Evolutionary conservation across 73 alveolate species (phyloP).

Genomic region (Loxodes magnus): DNA sequence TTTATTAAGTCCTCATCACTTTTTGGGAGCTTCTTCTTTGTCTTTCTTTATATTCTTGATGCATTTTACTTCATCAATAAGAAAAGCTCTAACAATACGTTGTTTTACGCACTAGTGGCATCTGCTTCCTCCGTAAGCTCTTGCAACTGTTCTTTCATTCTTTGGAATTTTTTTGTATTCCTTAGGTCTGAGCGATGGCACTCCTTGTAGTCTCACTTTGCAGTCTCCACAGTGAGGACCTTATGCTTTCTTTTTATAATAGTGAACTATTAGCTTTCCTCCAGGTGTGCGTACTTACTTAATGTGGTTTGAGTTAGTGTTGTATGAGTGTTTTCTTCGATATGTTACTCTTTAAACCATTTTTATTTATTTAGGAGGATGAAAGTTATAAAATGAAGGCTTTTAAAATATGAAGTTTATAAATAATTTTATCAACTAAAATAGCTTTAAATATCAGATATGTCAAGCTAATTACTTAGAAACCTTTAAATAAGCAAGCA

Average conservation of each 20-base stretch:
- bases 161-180: slow-evolving; percentile 29
- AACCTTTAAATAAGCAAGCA: no score
- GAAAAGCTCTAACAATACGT: slow-evolving; percentile 40
- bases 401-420: no score
- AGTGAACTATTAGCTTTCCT: slow-evolving; percentile 30
- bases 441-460: no score
- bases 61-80: slow-evolving; percentile 34
- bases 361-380: no score
- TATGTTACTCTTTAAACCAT: no score
- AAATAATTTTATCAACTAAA: no score
- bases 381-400: no score
- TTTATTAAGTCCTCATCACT: no score
- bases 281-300: no score
- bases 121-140: slow-evolving; percentile 27
- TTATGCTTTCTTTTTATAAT: slow-evolving; percentile 19
- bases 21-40: background rate
- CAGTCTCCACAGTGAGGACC: slow-evolving; percentile 39
- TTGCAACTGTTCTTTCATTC: slow-evolving; percentile 35
- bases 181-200: slow-evolving; percentile 21
- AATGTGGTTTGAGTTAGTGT: no score
- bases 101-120: slow-evolving; percentile 29
- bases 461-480: no score
- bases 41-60: slow-evolving; percentile 14
- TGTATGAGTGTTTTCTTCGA: no score
- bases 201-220: slow-evolving; percentile 28